Conservation (phyloP, 2,329 filamentous ascomycete genomes). For the Emergomyces orientalis region DNA sequence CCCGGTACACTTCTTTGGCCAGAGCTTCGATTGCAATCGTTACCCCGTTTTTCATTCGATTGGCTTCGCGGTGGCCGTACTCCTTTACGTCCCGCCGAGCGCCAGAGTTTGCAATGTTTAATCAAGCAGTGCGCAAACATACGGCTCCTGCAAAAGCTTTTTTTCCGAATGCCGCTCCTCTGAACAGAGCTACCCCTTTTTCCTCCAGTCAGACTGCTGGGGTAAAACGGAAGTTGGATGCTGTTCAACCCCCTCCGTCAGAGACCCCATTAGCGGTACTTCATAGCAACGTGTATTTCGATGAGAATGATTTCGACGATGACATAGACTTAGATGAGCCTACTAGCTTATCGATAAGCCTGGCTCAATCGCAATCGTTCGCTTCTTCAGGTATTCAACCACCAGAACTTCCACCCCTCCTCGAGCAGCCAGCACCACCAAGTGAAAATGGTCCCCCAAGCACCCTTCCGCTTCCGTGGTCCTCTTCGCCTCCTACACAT, state of each 20-base stretch:
- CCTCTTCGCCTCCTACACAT: constrained; percentile 35
- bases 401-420: constrained; percentile 26
- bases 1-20: not conserved
- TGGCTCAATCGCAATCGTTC: constrained; percentile 7
- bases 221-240: constrained; percentile 33
- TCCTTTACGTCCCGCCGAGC: not conserved
- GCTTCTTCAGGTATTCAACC: constrained; percentile 26
- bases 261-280: constrained; percentile 33
- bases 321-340: constrained; percentile 60
- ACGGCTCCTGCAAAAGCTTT: constrained; percentile 23
- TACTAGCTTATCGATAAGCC: constrained; percentile 16
- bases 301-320: constrained; percentile 79
- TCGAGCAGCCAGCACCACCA: constrained; percentile 18
- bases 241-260: constrained; percentile 17
- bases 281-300: constrained; percentile 51
- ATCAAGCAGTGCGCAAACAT: constrained; percentile 34
- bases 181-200: constrained; percentile 21
- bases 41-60: not conserved
- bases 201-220: constrained; percentile 23
- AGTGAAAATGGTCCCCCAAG: constrained; percentile 44
- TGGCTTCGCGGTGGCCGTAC: not conserved
- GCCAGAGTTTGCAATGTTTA: constrained; percentile 27
- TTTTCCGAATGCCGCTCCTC: constrained; percentile 24
- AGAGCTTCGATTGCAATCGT: constrained; percentile 2
- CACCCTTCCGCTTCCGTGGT: constrained; percentile 62